Evolutionary conservation across 148 eudicot genomes (phyloP), one percentile per base, ranked within the genome.

Genomic region (Persicaria maculosa): DNA sequence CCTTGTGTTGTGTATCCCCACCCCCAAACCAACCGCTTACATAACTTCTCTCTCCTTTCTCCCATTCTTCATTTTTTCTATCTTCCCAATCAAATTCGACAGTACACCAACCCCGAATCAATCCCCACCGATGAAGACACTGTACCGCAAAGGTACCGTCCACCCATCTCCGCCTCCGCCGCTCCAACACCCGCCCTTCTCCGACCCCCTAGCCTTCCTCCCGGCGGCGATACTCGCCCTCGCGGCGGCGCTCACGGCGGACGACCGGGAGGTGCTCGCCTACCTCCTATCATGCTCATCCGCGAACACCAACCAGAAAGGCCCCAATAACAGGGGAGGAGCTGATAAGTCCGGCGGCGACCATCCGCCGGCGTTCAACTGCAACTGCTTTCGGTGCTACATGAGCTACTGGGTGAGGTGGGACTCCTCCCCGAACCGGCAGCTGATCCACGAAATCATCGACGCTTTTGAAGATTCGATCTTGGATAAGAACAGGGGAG

Each of bases 361-460:
- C 80, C 92, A 92, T 46, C 50, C 87, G 11, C 81, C 89, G 4
- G 81, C 72, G 17, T 93, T 80, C 68, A 72, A 43, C 71, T 93
- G 98, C 75, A 73, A 83, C 77, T 93, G 98, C 44, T 93, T 93
- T 78, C 57, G 82, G 47, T 93, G 98, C 55, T 93, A 93, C 72
- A 89, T 79, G 61, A 84, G 81, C 40, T 93, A 81, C 78, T 93
- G 97, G 98, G 86, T 80, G 12, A 81, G 88, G 65, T 93, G 98
- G 98, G 92, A 91, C 75, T 76, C 89, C 7, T 93, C 98, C 15
- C 90, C 91, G 6, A 93, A 89, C 73, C 88, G 94, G 0, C 90
- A 89, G 4, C 82, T 85, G 3, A 93, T 93, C 20, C 97, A 93
- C 64, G 88, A 93, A 61, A 87, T 91, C 15, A 86, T 93, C 52